Evolutionary conservation across 495 filamentous ascomycete species (phyloP), one percentile per base, ranked within the genome.

Genomic region (Lentithecium fluviatile): DNA sequence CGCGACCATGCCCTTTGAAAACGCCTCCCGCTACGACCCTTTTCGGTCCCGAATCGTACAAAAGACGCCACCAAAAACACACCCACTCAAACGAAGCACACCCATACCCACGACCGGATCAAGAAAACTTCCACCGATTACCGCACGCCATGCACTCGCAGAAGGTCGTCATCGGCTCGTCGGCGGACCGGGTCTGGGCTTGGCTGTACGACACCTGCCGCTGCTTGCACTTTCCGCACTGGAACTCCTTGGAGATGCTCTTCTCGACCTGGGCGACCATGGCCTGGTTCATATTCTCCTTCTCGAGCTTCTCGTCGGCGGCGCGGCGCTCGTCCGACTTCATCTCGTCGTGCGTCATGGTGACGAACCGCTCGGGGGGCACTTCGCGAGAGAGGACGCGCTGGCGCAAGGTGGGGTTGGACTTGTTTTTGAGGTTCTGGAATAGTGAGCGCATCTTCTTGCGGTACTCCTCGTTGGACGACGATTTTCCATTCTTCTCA

Each of bases 131-230:
- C 88, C 88, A 91, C 25, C 85, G 78, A 69, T 90, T 83, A 34
- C 88, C 88, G 70, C 88, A 91, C 43, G 83, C 78, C 52, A 81
- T 84, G 72, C 88, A 90, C 70, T 88, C 85, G 73, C 88, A 91
- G 70, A 90, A 90, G 2, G 88, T 90, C 53, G 88, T 91, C 87
- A 91, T 89, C 67, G 88, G 88, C 70, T 91, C 94, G 82, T 98
- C 94, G 45, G 94, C 94, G 75, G 84, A 88, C 64, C 95, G 85
- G 5, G 94, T 97, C 78, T 97, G 95, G 25, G 95, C 94, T 76
- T 97, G 94, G 32, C 83, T 91, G 72, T 98, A 98, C 65, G 85
- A 87, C 69, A 98, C 94, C 79, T 89, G 94, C 78, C 88, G 91
- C 80, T 95, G 82, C 40, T 85, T 84, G 72, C 94, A 97, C 76